phyloP scores from a whole-genome alignment of 768 basidiomycete genomes.

The Russula sp. region DNA sequence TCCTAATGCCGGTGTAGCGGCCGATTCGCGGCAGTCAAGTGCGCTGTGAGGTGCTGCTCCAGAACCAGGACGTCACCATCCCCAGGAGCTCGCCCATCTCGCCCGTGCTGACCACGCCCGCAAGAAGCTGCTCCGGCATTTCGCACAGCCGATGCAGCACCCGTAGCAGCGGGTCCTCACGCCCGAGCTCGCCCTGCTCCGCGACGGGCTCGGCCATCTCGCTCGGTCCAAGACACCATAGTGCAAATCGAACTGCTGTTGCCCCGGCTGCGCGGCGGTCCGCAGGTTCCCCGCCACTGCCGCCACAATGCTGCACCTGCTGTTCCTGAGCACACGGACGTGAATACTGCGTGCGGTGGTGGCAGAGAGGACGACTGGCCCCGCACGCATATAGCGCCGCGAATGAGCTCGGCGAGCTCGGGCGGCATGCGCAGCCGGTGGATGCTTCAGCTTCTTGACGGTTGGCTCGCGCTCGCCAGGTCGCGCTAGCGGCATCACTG shows the following conservation, averaged over 20 bases:
- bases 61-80: background rate
- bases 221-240: conserved; percentile 2
- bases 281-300: background rate
- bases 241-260: conserved; percentile 10
- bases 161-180: background rate
- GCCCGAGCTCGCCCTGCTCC: conserved; percentile 16
- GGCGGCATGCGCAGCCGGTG: conserved; percentile 10
- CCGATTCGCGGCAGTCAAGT: background rate
- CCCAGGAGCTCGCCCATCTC: conserved; percentile 15
- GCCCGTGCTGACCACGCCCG: background rate
- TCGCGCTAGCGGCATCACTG: conserved; percentile 13
- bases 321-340: background rate
- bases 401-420: conserved; percentile 22
- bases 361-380: background rate
- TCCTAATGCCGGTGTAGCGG: background rate
- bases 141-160: background rate
- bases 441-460: conserved; percentile 7
- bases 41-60: conserved; percentile 5
- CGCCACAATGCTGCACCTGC: background rate
- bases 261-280: too few relatives aligned
- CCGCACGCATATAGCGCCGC: conserved; percentile 4
- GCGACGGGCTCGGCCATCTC: conserved; percentile 21
- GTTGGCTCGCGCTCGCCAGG: conserved; percentile 11
- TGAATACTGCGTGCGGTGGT: background rate
- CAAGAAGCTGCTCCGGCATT: background rate